Conservation (phyloP, 495 filamentous ascomycete genomes). For the Xylaria venustula region DNA sequence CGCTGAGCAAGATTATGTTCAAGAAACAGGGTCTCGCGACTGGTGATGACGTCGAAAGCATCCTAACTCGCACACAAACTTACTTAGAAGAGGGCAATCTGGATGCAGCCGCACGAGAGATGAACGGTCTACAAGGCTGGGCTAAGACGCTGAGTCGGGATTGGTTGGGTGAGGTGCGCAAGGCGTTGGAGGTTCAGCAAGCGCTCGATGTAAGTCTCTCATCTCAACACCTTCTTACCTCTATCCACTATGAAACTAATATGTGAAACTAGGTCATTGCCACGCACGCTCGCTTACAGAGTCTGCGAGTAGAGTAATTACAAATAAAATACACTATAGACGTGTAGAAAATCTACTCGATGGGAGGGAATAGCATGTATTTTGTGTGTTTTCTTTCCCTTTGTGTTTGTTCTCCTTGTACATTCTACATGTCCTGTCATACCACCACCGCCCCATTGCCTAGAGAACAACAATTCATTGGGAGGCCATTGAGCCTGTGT, state of each 20-base stretch:
- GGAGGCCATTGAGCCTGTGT: conserved; percentile 4
- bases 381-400: not conserved
- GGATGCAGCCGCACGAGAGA: conserved; percentile 88
- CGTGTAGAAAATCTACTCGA: conserved; percentile 6
- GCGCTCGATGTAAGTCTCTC: conserved; percentile 77
- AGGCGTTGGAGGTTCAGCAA: conserved; percentile 90
- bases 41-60: conserved; percentile 92
- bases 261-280: conserved; percentile 49
- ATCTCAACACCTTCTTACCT: not conserved
- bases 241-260: not conserved
- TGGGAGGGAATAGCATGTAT: not conserved
- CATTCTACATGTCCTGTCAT: not conserved
- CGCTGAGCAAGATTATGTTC: conserved; percentile 90
- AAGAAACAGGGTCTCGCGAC: conserved; percentile 83
- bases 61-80: conserved; percentile 82
- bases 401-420: conserved; percentile 9
- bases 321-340: conserved; percentile 5
- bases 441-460: not conserved
- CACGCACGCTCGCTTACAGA: conserved; percentile 62
- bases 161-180: conserved; percentile 85
- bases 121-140: conserved; percentile 91
- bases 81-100: conserved; percentile 88
- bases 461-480: not conserved
- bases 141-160: conserved; percentile 89
- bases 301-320: conserved; percentile 54